Conservation (phyloP, 2,329 filamentous ascomycete genomes). For the Xylariaceae sp. region DNA sequence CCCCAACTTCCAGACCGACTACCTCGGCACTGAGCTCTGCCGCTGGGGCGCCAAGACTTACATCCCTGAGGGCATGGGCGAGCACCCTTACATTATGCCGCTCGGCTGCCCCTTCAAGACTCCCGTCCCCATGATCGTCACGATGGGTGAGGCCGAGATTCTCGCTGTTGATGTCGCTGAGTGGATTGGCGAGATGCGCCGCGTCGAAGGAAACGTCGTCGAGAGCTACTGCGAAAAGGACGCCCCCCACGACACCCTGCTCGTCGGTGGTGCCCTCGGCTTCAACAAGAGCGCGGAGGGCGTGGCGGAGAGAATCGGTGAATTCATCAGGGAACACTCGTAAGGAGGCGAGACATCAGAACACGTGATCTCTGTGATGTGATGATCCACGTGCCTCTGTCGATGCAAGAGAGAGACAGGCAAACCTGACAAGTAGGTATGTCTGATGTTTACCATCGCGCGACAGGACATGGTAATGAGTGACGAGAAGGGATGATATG, state of each 20-base stretch:
- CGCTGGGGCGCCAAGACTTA: slow-evolving; percentile 39
- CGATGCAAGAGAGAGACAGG: too few species aligned
- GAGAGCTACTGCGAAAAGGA: slow-evolving; percentile 37
- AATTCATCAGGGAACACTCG: slow-evolving; percentile 20
- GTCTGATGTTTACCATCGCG: too few species aligned
- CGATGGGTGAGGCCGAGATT: slow-evolving; percentile 25
- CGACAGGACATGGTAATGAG: too few species aligned
- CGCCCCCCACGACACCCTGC: slow-evolving; percentile 43
- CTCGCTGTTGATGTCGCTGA: slow-evolving; percentile 41
- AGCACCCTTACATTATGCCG: slow-evolving; percentile 33
- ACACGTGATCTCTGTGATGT: background rate
- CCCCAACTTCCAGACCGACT: slow-evolving; percentile 34
- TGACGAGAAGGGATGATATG: too few species aligned
- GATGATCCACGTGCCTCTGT: background rate
- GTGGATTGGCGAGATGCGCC: slow-evolving; percentile 50
- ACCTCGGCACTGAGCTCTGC: slow-evolving; percentile 35
- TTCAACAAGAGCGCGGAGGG: slow-evolving; percentile 34
- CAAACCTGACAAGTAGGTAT: too few species aligned
- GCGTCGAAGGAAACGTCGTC: slow-evolving; percentile 25
- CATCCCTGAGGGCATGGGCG: slow-evolving; percentile 23
- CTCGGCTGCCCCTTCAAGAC: slow-evolving; percentile 24
- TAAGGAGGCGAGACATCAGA: background rate
- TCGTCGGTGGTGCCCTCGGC: slow-evolving; percentile 37
- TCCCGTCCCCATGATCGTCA: slow-evolving; percentile 24
- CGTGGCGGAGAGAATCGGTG: slow-evolving; percentile 24